Percentiles rank a stretch among this genome's conserved stretches.
phyloP scores from a whole-genome alignment of 371 early-diverging fungal species.

The Apophysomyces trapeziformis region DNA sequence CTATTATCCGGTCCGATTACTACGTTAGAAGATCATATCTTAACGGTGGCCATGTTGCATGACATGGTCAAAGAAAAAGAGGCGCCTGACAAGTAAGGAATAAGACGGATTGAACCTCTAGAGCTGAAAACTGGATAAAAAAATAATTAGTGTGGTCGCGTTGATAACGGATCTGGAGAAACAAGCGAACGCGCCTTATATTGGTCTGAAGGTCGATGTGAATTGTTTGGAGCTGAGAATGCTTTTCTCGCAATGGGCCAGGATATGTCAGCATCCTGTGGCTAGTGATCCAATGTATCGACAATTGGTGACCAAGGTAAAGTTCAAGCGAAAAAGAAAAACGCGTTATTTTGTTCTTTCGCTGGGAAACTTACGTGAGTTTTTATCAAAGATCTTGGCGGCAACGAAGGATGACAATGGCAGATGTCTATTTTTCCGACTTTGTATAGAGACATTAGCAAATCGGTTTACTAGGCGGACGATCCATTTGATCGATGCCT shows the following conservation, averaged over 20 bases:
- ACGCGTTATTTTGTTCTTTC: background rate
- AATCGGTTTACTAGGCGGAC: conserved; percentile 31
- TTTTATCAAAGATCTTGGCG: conserved; percentile 20
- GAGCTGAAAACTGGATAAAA: background rate
- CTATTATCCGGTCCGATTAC: conserved; percentile 61
- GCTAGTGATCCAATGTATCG: conserved; percentile 70
- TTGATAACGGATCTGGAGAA: conserved; percentile 37
- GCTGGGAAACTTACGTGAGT: background rate
- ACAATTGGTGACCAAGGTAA: conserved; percentile 67
- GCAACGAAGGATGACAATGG: conserved; percentile 27
- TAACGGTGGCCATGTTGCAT: conserved; percentile 69
- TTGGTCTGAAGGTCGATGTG: conserved; percentile 20
- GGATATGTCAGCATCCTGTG: conserved; percentile 78
- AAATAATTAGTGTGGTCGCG: conserved; percentile 26
- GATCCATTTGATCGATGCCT: conserved; percentile 72
- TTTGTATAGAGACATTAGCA: conserved; percentile 40
- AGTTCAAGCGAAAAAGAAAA: conserved; percentile 11
- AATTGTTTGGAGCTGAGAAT: conserved; percentile 33
- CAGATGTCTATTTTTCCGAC: conserved; percentile 42
- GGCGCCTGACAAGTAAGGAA: conserved; percentile 50
- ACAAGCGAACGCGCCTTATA: conserved; percentile 19
- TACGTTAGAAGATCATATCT: conserved; percentile 72
- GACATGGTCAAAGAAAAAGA: conserved; percentile 58
- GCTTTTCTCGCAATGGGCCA: conserved; percentile 86
- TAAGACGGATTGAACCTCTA: background rate